These are phyloP conservation scores for Stromatinia cepivora DNA, from an alignment of 2,329 filamentous ascomycete species.

Conservation along the genomic window DNA sequence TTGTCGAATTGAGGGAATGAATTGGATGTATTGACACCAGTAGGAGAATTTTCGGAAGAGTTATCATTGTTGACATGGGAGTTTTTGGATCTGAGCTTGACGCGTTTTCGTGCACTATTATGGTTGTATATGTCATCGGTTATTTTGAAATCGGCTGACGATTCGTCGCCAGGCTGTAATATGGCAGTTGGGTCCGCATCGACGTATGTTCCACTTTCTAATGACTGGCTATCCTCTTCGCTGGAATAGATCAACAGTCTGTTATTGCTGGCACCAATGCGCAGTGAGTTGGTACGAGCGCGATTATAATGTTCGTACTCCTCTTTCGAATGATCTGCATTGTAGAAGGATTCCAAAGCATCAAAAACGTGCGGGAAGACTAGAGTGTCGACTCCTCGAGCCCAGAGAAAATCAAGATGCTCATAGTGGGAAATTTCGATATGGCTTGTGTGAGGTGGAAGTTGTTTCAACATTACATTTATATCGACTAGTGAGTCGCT, in stretches of 20 bases:
- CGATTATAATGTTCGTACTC: slow-evolving; percentile 58
- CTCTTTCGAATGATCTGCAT: slow-evolving; percentile 57
- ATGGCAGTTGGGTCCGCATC: slow-evolving; percentile 3
- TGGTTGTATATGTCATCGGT: slow-evolving; percentile 13
- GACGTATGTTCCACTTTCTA: slow-evolving; percentile 25
- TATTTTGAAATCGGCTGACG: slow-evolving; percentile 9
- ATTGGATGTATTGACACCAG: not conserved
- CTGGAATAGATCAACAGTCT: slow-evolving; percentile 28
- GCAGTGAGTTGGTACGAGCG: slow-evolving; percentile 36
- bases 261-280: slow-evolving; percentile 26
- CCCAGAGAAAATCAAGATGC: slow-evolving; percentile 97
- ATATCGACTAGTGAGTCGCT: slow-evolving; percentile 95
- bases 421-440: slow-evolving; percentile 91
- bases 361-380: slow-evolving; percentile 89
- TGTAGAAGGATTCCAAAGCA: slow-evolving; percentile 72
- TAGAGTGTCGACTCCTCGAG: slow-evolving; percentile 74
- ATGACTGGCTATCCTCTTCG: slow-evolving; percentile 32
- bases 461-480: slow-evolving; percentile 82
- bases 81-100: not conserved
- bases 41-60: slow-evolving; percentile 27
- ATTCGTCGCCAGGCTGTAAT: slow-evolving; percentile 14
- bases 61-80: slow-evolving; percentile 28
- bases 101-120: slow-evolving; percentile 17
- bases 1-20: not conserved
- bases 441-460: slow-evolving; percentile 81